Conservation (phyloP, 352 stramenopile species). For the Globisporangium uncinulatum region DNA sequence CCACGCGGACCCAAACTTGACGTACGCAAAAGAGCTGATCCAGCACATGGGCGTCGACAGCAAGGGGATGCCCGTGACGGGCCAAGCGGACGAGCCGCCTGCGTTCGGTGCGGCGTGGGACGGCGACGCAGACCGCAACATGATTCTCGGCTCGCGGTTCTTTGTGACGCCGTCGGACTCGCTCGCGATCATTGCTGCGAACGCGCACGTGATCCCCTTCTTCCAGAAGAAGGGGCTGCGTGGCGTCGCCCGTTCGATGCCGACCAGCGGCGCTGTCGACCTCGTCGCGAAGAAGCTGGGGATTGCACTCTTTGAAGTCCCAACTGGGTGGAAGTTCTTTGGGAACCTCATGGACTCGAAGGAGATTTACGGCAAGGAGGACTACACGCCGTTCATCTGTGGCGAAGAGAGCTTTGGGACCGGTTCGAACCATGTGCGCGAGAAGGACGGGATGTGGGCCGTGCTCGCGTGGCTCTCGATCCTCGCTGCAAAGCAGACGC, state of each 20-base stretch:
- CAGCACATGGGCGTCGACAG: constrained; percentile 93
- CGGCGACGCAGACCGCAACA: constrained; percentile 98
- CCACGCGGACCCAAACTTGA: constrained; percentile 99
- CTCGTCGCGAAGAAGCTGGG: constrained; percentile 94
- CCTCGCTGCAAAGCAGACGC: constrained; percentile 87
- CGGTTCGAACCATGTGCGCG: constrained; percentile 98
- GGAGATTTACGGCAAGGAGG: constrained; percentile 92
- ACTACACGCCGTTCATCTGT: constrained; percentile 99
- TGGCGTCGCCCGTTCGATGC: constrained; percentile 97
- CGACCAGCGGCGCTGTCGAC: constrained; percentile 96
- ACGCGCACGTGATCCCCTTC: constrained; percentile 96
- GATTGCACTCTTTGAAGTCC: constrained; percentile 96
- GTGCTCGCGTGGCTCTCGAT: constrained; percentile 99
- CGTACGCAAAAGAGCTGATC: constrained; percentile 96
- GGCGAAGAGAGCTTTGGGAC: constrained; percentile 98
- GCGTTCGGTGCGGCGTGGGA: constrained; percentile 96
- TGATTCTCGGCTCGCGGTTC: constrained; percentile 97
- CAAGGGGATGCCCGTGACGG: constrained; percentile 71
- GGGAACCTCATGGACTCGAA: constrained; percentile 99
- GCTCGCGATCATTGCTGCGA: constrained; percentile 97
- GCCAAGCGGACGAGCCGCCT: constrained; percentile 66
- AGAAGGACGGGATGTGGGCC: constrained; percentile 99
- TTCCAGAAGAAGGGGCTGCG: constrained; percentile 93
- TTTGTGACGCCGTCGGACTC: constrained; percentile 99
- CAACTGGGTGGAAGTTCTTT: constrained; percentile 99